Percentiles rank a stretch among this genome's conserved stretches.
phyloP scores from a whole-genome alignment of 2,329 filamentous ascomycete species.

The Botrytis hyacinthi region DNA sequence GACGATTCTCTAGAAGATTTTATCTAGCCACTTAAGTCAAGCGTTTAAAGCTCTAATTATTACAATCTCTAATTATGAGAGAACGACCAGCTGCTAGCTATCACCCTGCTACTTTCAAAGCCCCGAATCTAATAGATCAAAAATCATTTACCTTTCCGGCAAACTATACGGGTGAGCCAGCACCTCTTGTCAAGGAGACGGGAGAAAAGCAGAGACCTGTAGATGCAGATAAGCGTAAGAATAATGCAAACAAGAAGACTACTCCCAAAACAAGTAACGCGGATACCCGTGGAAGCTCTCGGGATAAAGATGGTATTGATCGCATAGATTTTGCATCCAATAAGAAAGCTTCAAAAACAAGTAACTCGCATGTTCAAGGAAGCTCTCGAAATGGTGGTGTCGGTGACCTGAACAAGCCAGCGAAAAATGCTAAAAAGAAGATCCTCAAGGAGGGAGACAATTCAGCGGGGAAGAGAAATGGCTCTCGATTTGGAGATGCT shows the following conservation, averaged over 20 bases:
- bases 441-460: rapidly evolving
- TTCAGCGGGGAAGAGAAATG: neutral
- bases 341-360: neutral
- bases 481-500: neutral
- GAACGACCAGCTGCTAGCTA: neutral
- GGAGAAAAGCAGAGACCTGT: neutral
- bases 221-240: neutral
- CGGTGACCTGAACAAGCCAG: neutral
- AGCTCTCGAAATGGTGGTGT: neutral
- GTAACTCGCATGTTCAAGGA: too few species aligned
- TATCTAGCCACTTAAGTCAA: neutral
- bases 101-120: neutral
- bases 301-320: neutral
- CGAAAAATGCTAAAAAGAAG: neutral
- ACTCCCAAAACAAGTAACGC: neutral
- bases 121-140: neutral
- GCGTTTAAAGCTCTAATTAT: neutral
- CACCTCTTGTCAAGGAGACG: neutral
- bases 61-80: neutral
- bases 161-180: neutral
- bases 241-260: neutral
- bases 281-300: neutral
- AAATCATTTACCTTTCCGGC: neutral
- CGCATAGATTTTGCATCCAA: neutral
- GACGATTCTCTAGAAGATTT: neutral